Percentiles rank a stretch among this genome's conserved stretches.
These are phyloP conservation scores for Cystofilobasidium bisporidii DNA, from an alignment of 768 basidiomycete genomes.

Conservation along the genomic window DNA sequence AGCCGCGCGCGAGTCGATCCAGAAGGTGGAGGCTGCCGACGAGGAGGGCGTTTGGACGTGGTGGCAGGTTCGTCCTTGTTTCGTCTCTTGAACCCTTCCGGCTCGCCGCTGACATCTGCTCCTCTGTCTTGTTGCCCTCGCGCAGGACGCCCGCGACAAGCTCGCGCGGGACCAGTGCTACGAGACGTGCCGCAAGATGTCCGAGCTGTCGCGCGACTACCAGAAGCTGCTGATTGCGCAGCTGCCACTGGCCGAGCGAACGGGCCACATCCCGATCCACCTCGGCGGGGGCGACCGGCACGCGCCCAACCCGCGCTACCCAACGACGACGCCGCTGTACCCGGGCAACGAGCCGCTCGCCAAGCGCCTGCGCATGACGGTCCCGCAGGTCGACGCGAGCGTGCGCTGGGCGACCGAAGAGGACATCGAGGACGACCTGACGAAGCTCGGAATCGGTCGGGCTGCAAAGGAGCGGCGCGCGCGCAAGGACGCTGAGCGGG, in stretches of 20 bases:
- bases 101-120: background rate
- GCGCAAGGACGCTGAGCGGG: background rate
- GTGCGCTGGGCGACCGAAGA: slow-evolving; percentile 1
- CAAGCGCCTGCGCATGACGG: background rate
- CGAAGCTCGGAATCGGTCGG: background rate
- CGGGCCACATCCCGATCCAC: slow-evolving; percentile 1
- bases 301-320: slow-evolving; percentile 2
- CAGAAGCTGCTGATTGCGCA: slow-evolving; percentile 4
- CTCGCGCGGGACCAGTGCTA: slow-evolving; percentile 4
- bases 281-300: slow-evolving; percentile 5
- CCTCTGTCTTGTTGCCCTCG: background rate
- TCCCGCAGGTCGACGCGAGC: background rate
- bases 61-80: background rate
- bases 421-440: slow-evolving; percentile 5
- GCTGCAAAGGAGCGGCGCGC: background rate
- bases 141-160: slow-evolving; percentile 2
- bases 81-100: background rate
- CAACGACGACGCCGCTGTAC: slow-evolving; percentile 3
- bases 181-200: slow-evolving; percentile 7
- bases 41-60: background rate
- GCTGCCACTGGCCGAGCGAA: background rate
- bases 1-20: background rate
- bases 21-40: background rate
- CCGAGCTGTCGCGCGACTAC: slow-evolving; percentile 1
- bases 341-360: background rate